These are phyloP conservation scores for Phialophora macrospora DNA, from an alignment of 2,329 filamentous ascomycete genomes.

Conservation along the genomic window DNA sequence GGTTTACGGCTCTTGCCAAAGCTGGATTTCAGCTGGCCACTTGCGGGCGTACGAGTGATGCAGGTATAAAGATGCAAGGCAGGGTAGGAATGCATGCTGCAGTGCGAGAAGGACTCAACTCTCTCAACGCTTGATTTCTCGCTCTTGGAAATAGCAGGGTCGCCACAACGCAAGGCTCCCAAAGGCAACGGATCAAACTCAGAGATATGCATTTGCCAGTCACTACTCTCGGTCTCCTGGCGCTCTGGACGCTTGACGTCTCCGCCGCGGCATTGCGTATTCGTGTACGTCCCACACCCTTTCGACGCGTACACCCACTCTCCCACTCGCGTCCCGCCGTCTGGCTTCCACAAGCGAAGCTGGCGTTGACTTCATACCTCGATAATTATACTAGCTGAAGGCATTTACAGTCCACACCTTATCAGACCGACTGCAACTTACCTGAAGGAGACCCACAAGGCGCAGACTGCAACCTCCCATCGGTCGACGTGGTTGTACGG, in stretches of 20 bases:
- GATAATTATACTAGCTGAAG: background rate
- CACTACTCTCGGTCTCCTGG: background rate
- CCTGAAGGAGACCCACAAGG: constrained; percentile 9
- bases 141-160: background rate
- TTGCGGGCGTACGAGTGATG: background rate
- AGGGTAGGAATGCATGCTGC: background rate
- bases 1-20: background rate
- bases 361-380: background rate
- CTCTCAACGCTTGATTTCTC: background rate
- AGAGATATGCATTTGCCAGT: background rate
- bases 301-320: too few species aligned
- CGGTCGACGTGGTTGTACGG: background rate
- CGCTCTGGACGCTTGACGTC: background rate
- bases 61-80: background rate
- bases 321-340: too few species aligned
- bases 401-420: background rate
- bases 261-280: constrained; percentile 8
- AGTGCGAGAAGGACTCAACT: background rate
- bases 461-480: background rate
- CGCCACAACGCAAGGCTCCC: background rate
- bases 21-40: background rate
- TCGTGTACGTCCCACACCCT: constrained; percentile 7
- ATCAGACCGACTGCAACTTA: constrained; percentile 9
- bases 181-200: background rate
- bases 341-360: too few species aligned